These are phyloP conservation scores for Schizopora paradoxa DNA, from an alignment of 1,284 basidiomycete species.

Conservation along the genomic window DNA sequence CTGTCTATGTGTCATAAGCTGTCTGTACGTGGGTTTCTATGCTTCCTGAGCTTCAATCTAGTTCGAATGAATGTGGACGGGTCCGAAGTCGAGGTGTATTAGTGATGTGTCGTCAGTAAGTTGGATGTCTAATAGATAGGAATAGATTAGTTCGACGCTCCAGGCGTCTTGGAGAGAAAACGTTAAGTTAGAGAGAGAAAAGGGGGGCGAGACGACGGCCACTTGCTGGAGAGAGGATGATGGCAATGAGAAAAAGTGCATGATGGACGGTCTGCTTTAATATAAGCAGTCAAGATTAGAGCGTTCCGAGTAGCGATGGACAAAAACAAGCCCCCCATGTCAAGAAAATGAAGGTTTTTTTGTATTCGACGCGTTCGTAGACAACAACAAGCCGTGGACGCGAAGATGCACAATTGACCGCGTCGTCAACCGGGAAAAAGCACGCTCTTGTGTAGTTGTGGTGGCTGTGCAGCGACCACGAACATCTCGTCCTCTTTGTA, in stretches of 20 bases:
- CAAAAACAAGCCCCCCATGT: conserved; percentile 13
- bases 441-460: too few species aligned
- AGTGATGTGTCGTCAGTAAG: neutral
- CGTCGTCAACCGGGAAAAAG: too few species aligned
- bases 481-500: too few species aligned
- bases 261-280: too few species aligned
- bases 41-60: conserved; percentile 10
- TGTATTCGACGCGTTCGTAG: conserved; percentile 15
- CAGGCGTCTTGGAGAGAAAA: conserved; percentile 11
- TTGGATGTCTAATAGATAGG: conserved; percentile 5
- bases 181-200: conserved; percentile 8
- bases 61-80: conserved; percentile 9
- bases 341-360: conserved; percentile 7
- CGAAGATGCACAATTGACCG: neutral
- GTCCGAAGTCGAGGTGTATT: conserved; percentile 4
- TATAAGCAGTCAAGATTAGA: too few species aligned
- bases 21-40: neutral
- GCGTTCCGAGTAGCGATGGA: neutral
- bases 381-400: conserved; percentile 13
- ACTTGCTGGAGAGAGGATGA: conserved; percentile 1
- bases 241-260: too few species aligned
- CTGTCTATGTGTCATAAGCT: too few species aligned
- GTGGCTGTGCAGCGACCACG: too few species aligned
- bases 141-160: conserved; percentile 8
- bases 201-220: conserved; percentile 2